Base-by-base conservation (phyloP, 257 asterid species). In the Schizonepeta tenuifolia region DNA sequence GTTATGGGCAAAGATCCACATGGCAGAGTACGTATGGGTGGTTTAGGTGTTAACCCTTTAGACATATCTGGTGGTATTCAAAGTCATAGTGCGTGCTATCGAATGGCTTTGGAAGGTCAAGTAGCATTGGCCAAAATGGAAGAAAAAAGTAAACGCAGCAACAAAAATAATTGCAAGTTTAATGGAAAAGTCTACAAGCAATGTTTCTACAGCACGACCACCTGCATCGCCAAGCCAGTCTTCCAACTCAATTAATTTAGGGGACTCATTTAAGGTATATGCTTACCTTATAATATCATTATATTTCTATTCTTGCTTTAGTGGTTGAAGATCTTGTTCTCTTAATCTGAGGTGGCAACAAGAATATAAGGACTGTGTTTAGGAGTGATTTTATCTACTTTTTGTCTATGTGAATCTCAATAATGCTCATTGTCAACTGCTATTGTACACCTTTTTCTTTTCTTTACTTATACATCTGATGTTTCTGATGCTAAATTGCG, bases 341-440 rank as follows among this genome's bases (percentile, higher is more conserved):
- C 83, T 78, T 83, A 62, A 64, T 65, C 71, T 58, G 78, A 75
- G 35, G 33, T 55, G 90, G 86, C 3, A 8, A 9, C 8, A 38
- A 43, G 56, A 53, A 4, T 28, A 3, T 28, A 28, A 28, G 78
- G 87, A 77, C 87, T 86, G 81, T 76, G 83, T 80, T 84, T 90
- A 5, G 90, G 71, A 70, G 72, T 70, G 69, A 50, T 15, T 5
- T 5, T 12, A 14, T 51, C 70, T 38, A 62, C 69, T 33, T 78
- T 54, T 78, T 81, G 44, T 85, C 33, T 28, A 28, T 28, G 33
- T 28, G 33, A 28, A 28, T 28, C 4, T 28, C 4, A 28, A 28
- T 3, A 28, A 1, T 28, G 33, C 33, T 28, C 33, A 28, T 3
- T 28, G 3, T 28, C 4, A 28, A 28, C 3, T 28, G 0, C 3